These are phyloP conservation scores for Panaeolus cyanescens DNA, from an alignment of 768 basidiomycete genomes.

Conservation along the genomic window DNA sequence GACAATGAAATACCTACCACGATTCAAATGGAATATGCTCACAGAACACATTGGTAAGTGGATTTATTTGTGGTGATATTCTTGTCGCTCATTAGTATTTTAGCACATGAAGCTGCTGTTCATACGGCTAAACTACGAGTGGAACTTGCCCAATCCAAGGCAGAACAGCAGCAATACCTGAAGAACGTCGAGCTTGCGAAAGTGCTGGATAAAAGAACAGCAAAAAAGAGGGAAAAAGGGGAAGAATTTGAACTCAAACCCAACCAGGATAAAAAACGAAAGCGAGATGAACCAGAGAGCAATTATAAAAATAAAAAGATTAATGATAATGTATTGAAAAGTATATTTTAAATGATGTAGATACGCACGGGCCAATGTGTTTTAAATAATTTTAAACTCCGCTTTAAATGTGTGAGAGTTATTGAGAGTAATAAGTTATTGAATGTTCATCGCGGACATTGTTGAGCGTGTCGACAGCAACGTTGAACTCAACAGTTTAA, in stretches of 20 bases:
- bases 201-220: constrained; percentile 79
- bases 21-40: constrained; percentile 98
- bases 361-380: constrained; percentile 32
- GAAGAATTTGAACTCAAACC: constrained; percentile 48
- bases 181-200: constrained; percentile 92
- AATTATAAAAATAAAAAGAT: constrained; percentile 33
- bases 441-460: constrained; percentile 63
- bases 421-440: constrained; percentile 19
- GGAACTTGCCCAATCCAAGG: constrained; percentile 83
- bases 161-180: constrained; percentile 92
- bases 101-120: constrained; percentile 91
- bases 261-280: constrained; percentile 30
- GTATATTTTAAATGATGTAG: constrained; percentile 44
- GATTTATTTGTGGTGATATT: background rate
- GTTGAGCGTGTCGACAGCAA: constrained; percentile 41
- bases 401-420: constrained; percentile 34
- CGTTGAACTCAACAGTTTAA: constrained; percentile 43
- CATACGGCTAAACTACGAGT: constrained; percentile 89
- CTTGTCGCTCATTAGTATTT: background rate
- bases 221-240: constrained; percentile 61
- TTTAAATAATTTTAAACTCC: constrained; percentile 36
- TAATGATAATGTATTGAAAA: constrained; percentile 48
- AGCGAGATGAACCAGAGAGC: constrained; percentile 18
- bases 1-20: constrained; percentile 99
- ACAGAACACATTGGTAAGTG: constrained; percentile 95